Conservation (phyloP, 768 basidiomycete species). For the Sporobolomyces roseus region DNA sequence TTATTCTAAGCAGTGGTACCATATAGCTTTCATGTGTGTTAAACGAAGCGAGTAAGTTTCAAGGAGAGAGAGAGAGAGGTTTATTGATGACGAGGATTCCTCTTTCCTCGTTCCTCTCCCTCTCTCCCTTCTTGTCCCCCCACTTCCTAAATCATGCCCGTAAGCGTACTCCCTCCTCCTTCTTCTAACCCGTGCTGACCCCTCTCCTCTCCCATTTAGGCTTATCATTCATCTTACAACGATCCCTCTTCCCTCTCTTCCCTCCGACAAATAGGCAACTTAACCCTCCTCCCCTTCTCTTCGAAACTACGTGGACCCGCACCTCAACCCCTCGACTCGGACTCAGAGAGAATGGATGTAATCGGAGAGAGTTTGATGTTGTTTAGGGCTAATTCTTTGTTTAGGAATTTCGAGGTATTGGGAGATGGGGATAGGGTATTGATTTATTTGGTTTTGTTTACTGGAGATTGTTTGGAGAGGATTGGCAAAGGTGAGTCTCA, state of each 20-base stretch:
- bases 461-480: constrained; percentile 93
- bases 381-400: constrained; percentile 97
- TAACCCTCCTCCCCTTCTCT: constrained; percentile 82
- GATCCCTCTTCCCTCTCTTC: constrained; percentile 62
- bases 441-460: constrained; percentile 94
- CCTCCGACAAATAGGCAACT: constrained; percentile 79
- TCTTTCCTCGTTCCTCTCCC: no score
- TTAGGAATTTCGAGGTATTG: constrained; percentile 99
- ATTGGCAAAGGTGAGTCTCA: constrained; percentile 60
- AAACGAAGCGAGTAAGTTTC: no score
- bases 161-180: no score
- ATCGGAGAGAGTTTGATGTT: constrained; percentile 93
- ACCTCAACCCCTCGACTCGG: constrained; percentile 64
- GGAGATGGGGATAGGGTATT: constrained; percentile 54
- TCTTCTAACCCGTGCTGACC: no score
- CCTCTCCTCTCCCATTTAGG: no score
- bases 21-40: no score
- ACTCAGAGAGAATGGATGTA: constrained; percentile 66
- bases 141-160: no score
- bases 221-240: constrained; percentile 93
- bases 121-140: no score
- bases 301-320: constrained; percentile 91
- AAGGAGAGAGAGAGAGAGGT: no score
- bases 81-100: no score
- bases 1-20: no score